These are phyloP conservation scores for Paracorniculantispora psalliotae DNA, from an alignment of 2,329 filamentous ascomycete genomes.

Conservation along the genomic window DNA sequence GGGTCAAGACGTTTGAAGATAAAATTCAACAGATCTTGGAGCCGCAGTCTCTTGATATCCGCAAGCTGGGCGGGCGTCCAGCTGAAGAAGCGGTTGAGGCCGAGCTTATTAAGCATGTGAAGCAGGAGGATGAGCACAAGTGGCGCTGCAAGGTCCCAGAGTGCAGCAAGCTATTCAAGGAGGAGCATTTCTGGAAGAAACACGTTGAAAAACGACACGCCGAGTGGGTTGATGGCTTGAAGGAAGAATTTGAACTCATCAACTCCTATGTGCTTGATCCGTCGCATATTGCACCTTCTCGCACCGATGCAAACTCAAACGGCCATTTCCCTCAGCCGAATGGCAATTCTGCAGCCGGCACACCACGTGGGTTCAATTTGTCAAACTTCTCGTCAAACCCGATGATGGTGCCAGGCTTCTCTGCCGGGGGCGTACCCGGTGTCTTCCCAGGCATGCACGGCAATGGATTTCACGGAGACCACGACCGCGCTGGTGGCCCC, in stretches of 20 bases:
- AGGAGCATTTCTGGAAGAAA: constrained; percentile 95
- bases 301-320: constrained; percentile 91
- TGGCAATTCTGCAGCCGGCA: constrained; percentile 71
- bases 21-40: constrained; percentile 92
- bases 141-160: constrained; percentile 95
- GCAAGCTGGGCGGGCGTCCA: constrained; percentile 84
- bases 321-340: constrained; percentile 85
- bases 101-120: constrained; percentile 81
- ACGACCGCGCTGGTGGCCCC: constrained; percentile 60
- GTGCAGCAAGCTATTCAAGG: constrained; percentile 95
- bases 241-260: constrained; percentile 83
- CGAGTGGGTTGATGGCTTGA: constrained; percentile 78
- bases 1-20: constrained; percentile 98
- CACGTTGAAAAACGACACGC: constrained; percentile 93
- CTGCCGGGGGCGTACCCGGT: constrained; percentile 44
- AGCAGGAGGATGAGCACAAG: constrained; percentile 96
- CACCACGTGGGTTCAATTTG: constrained; percentile 87
- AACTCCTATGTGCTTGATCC: constrained; percentile 94
- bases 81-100: constrained; percentile 82
- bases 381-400: constrained; percentile 61
- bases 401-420: constrained; percentile 59
- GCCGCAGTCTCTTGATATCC: constrained; percentile 78
- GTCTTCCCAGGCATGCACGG: constrained; percentile 51
- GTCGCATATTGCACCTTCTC: constrained; percentile 86
- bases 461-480: constrained; percentile 47